These are phyloP conservation scores for Phlebiopsis gigantea DNA, from an alignment of 768 basidiomycete species.

Conservation along the genomic window DNA sequence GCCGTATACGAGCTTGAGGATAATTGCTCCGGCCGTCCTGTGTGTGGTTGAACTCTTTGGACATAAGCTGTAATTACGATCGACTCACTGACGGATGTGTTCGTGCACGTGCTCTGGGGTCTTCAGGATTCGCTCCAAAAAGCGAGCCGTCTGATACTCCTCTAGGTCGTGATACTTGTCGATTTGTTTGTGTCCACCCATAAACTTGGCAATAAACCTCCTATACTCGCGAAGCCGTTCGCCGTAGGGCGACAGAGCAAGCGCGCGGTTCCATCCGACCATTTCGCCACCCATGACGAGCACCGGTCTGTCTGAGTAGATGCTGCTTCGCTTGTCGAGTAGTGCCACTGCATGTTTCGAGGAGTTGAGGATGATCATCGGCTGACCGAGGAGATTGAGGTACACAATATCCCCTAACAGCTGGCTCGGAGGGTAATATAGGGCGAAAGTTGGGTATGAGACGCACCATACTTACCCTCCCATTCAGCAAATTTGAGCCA, in stretches of 20 bases:
- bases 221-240: conserved; percentile 22
- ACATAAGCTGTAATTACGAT: background rate
- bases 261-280: conserved; percentile 21
- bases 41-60: background rate
- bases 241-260: conserved; percentile 21
- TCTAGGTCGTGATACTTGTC: conserved; percentile 24
- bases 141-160: conserved; percentile 25
- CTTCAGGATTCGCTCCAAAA: conserved; percentile 26
- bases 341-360: conserved; percentile 21
- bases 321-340: conserved; percentile 26
- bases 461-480: conserved; percentile 14
- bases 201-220: conserved; percentile 18
- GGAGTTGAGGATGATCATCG: conserved; percentile 26
- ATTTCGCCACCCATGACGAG: conserved; percentile 25
- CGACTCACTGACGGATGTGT: conserved; percentile 27
- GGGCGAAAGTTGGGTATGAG: no score
- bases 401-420: conserved; percentile 28
- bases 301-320: conserved; percentile 26
- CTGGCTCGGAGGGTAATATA: no score
- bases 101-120: conserved; percentile 20
- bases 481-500: conserved; percentile 9
- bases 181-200: conserved; percentile 22
- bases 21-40: conserved; percentile 19
- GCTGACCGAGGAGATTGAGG: conserved; percentile 24
- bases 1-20: conserved; percentile 25